phyloP scores from a whole-genome alignment of 164 flowering plant genomes.

The Dillenia turbinata region DNA sequence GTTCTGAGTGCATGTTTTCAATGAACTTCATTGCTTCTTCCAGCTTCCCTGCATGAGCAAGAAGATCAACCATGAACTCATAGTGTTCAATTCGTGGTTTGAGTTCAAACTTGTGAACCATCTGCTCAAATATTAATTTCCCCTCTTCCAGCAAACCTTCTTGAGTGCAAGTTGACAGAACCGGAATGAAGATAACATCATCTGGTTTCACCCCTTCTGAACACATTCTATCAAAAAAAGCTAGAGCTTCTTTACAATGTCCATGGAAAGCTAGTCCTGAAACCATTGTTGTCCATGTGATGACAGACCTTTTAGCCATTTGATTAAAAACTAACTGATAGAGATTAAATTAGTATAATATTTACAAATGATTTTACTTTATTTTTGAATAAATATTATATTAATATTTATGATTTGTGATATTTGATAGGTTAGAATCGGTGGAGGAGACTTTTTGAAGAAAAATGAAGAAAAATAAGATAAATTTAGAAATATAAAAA shows the following conservation, averaged over 20 bases:
- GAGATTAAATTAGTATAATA: too few relatives aligned
- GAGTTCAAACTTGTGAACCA: slow-evolving; percentile 29
- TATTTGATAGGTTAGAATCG: too few relatives aligned
- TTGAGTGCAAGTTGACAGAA: slow-evolving; percentile 52
- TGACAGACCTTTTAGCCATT: slow-evolving; percentile 34
- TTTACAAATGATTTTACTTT: too few relatives aligned
- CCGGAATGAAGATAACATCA: slow-evolving; percentile 45
- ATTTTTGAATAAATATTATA: too few relatives aligned
- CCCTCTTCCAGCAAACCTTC: slow-evolving; percentile 55
- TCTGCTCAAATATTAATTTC: slow-evolving; percentile 26
- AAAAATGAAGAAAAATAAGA: too few relatives aligned
- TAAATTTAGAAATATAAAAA: too few relatives aligned
- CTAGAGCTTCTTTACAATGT: slow-evolving; percentile 40
- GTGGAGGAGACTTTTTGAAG: too few relatives aligned
- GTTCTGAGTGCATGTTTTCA: slow-evolving; percentile 46
- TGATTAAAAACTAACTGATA: slow-evolving; percentile 23
- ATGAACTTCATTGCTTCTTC: slow-evolving; percentile 42
- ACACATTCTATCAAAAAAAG: slow-evolving; percentile 36
- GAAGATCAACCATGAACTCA: slow-evolving; percentile 57
- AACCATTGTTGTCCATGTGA: slow-evolving; percentile 58
- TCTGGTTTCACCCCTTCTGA: slow-evolving; percentile 35
- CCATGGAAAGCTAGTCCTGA: slow-evolving; percentile 51
- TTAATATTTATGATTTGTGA: too few relatives aligned
- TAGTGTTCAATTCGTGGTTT: slow-evolving; percentile 47
- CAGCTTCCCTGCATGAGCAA: slow-evolving; percentile 44